These are phyloP conservation scores for Petrea volubilis DNA, from an alignment of 257 asterid genomes.

Conservation along the genomic window DNA sequence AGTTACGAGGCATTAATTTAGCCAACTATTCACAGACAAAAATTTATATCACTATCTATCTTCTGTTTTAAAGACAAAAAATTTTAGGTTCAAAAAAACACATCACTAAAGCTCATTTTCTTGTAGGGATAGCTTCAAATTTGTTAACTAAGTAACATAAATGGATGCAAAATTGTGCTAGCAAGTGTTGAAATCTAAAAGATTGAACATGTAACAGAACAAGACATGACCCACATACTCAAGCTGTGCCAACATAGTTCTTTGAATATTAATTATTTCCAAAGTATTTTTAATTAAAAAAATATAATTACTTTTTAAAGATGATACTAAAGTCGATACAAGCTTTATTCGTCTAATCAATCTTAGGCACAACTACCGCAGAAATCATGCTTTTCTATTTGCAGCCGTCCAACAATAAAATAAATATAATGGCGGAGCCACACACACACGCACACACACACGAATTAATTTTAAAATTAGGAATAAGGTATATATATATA, in stretches of 20 bases:
- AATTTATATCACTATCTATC: too few relatives aligned
- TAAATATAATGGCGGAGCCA: too few relatives aligned
- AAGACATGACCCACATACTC: neutral
- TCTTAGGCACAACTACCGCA: conserved; percentile 27
- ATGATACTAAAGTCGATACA: conserved; percentile 1
- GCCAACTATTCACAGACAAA: too few relatives aligned
- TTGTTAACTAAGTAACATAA: neutral
- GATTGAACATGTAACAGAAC: neutral
- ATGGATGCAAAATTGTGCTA: neutral
- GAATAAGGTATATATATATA: too few relatives aligned
- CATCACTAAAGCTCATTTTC: too few relatives aligned
- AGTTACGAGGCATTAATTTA: too few relatives aligned
- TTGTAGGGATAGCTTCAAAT: neutral
- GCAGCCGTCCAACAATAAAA: conserved; percentile 16
- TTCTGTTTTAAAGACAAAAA: too few relatives aligned
- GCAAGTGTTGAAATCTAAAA: too few relatives aligned
- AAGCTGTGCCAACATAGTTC: neutral
- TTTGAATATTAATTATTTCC: too few relatives aligned
- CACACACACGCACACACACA: too few relatives aligned
- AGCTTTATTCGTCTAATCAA: conserved; percentile 22
- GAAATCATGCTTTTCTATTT: conserved; percentile 13
- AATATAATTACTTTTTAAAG: neutral
- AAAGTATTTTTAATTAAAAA: neutral
- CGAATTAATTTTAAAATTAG: too few relatives aligned
- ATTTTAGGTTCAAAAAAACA: too few relatives aligned